phyloP scores from a whole-genome alignment of 768 basidiomycete genomes.

The Amanita thiersii region DNA sequence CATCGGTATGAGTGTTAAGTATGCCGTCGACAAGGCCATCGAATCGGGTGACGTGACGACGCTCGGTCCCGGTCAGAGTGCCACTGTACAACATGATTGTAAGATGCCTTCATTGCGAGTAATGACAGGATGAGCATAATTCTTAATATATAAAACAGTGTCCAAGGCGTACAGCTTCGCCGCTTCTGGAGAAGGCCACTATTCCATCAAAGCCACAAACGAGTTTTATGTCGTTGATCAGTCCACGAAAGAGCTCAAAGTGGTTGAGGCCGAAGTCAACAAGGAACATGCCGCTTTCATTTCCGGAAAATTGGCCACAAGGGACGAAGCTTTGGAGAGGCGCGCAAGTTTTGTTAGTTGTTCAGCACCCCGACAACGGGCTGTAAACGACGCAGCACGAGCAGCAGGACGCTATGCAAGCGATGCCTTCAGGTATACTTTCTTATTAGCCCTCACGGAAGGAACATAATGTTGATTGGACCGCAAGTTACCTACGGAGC shows the following conservation, averaged over 20 bases:
- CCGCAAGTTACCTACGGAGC: background rate
- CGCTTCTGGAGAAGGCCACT: background rate
- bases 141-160: background rate
- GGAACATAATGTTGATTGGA: too few relatives aligned
- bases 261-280: background rate
- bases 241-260: background rate
- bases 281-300: too few relatives aligned
- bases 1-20: conserved; percentile 33
- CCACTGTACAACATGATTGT: conserved; percentile 28
- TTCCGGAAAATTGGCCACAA: too few relatives aligned
- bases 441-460: too few relatives aligned
- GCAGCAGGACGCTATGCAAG: too few relatives aligned
- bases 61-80: conserved; percentile 30
- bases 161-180: background rate
- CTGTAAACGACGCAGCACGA: too few relatives aligned
- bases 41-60: conserved; percentile 24
- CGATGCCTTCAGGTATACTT: too few relatives aligned
- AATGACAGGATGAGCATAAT: too few relatives aligned
- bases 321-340: too few relatives aligned
- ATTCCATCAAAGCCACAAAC: background rate
- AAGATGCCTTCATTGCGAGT: conserved; percentile 9
- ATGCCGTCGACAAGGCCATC: conserved; percentile 22
- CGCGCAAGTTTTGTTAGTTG: too few relatives aligned
- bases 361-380: too few relatives aligned
- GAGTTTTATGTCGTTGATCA: conserved; percentile 1